Evolutionary conservation across 345 rosid species (phyloP).

Genomic region (Brassica juncea): DNA sequence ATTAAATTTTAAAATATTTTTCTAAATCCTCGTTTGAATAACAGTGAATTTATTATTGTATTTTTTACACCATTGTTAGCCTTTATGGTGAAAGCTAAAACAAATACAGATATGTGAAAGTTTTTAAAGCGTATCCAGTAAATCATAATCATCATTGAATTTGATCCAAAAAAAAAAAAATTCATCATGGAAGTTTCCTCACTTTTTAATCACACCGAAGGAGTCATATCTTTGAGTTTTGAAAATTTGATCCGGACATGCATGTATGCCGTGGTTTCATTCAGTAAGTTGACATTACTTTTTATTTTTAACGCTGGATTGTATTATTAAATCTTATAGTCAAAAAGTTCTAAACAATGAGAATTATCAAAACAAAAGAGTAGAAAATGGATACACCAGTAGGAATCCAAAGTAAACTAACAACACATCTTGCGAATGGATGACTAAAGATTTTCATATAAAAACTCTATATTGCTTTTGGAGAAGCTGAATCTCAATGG

Average conservation of each 20-base stretch:
- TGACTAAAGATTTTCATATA: too few relatives aligned
- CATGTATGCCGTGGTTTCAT: not conserved
- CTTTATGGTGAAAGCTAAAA: constrained; percentile 15
- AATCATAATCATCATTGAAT: not conserved
- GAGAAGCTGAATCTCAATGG: too few relatives aligned
- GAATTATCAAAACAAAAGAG: too few relatives aligned
- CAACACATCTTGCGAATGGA: too few relatives aligned
- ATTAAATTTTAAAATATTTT: too few relatives aligned
- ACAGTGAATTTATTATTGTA: not conserved
- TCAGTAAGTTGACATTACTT: not conserved
- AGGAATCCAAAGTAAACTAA: too few relatives aligned
- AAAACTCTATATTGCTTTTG: too few relatives aligned
- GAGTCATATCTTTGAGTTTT: constrained; percentile 78
- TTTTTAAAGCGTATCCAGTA: constrained; percentile 12
- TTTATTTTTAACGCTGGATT: not conserved
- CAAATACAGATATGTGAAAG: not conserved
- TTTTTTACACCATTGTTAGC: not conserved
- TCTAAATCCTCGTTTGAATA: too few relatives aligned
- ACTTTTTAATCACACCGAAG: constrained; percentile 52
- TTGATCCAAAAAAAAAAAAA: too few relatives aligned
- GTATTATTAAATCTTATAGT: too few relatives aligned
- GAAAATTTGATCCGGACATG: constrained; percentile 72
- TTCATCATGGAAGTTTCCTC: constrained; percentile 2
- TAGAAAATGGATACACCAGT: too few relatives aligned
- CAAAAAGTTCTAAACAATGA: too few relatives aligned